Conservation (phyloP, 192 early-diverging fungal genomes). For the Coemansia sp. region DNA sequence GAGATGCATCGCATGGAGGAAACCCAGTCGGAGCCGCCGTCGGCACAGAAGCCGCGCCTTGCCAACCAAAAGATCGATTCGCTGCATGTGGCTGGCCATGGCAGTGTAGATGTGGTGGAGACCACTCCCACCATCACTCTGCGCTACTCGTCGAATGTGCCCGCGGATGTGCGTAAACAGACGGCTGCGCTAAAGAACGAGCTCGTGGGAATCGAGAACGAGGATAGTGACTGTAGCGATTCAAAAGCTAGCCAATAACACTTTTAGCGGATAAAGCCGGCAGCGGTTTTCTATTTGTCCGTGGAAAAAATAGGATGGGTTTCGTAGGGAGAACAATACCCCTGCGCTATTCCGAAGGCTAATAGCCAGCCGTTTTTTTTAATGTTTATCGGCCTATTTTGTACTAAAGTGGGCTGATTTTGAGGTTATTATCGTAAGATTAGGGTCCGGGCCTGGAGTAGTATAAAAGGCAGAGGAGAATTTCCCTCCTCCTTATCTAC, state of each 20-base stretch:
- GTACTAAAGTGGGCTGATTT: background rate
- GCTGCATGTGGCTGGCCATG: constrained; percentile 46
- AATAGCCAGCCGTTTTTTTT: no score
- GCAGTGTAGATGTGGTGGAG: constrained; percentile 48
- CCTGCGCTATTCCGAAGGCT: no score
- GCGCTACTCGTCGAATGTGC: constrained; percentile 50
- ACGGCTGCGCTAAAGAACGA: constrained; percentile 52
- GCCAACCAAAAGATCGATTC: constrained; percentile 48
- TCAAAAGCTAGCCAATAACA: background rate
- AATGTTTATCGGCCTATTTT: no score
- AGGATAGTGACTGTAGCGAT: constrained; percentile 23
- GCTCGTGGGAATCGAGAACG: constrained; percentile 48
- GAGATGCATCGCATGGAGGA: constrained; percentile 28
- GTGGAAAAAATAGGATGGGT: no score
- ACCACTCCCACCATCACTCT: constrained; percentile 47
- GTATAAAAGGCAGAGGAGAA: background rate
- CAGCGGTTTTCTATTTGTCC: no score
- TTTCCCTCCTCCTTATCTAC: background rate
- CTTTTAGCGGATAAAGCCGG: no score
- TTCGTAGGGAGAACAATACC: no score
- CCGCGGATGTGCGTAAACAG: constrained; percentile 42
- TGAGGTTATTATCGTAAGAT: background rate
- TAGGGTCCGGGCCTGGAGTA: background rate
- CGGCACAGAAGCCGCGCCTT: constrained; percentile 27
- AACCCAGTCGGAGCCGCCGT: constrained; percentile 7